Evolutionary conservation across 768 basidiomycete genomes (phyloP).

Genomic region (Ramaria sp.): DNA sequence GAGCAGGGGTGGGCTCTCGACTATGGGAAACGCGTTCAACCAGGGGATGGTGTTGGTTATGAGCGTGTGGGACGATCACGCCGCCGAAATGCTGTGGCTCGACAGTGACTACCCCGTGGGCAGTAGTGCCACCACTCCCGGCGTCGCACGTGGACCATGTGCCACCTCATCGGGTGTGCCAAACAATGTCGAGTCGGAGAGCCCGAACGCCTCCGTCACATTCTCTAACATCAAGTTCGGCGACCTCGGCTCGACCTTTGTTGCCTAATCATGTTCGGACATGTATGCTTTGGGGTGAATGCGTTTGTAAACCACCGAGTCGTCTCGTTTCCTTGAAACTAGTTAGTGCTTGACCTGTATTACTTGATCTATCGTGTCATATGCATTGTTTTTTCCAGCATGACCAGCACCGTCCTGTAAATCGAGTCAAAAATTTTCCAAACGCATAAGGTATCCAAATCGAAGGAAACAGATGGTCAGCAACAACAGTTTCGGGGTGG

Average conservation of each 20-base stretch:
- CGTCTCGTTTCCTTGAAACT: too few species aligned
- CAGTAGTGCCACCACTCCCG: slow-evolving; percentile 23
- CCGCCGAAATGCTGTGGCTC: slow-evolving; percentile 47
- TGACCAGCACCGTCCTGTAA: too few species aligned
- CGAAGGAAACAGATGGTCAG: too few species aligned
- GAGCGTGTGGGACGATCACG: slow-evolving; percentile 45
- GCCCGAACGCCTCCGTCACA: slow-evolving; percentile 32
- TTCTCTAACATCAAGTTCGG: slow-evolving; percentile 49
- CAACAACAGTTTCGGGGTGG: too few species aligned
- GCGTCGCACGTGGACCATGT: slow-evolving; percentile 41
- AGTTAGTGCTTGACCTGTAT: too few species aligned
- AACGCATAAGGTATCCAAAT: too few species aligned
- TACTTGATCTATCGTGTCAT: too few species aligned
- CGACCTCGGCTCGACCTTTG: slow-evolving; percentile 35
- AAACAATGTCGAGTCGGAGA: slow-evolving; percentile 29
- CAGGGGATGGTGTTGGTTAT: slow-evolving; percentile 40
- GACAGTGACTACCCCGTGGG: slow-evolving; percentile 37
- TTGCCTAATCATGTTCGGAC: too few species aligned
- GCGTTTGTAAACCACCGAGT: too few species aligned
- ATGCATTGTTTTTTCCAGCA: too few species aligned
- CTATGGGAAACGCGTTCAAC: slow-evolving; percentile 24
- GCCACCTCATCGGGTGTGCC: slow-evolving; percentile 37
- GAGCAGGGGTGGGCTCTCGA: slow-evolving; percentile 30
- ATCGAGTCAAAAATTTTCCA: too few species aligned
- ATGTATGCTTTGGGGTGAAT: too few species aligned